phyloP scores from a whole-genome alignment of 176 grass and related monocot genomes.

The Cocos nucifera region DNA sequence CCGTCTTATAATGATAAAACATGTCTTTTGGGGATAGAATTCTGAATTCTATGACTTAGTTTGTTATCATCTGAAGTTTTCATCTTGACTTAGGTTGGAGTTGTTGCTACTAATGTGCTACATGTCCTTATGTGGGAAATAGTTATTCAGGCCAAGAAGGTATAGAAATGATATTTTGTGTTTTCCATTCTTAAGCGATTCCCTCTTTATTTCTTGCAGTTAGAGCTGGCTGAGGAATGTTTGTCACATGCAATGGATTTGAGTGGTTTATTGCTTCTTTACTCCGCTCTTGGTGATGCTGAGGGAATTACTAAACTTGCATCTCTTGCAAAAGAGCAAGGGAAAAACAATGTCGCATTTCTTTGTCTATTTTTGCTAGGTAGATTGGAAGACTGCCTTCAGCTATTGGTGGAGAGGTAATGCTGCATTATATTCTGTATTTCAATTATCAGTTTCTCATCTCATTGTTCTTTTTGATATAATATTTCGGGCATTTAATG shows the following conservation, averaged over 20 bases:
- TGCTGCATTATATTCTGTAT: background rate
- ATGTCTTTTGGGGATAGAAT: no score
- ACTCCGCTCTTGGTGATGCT: constrained; percentile 92
- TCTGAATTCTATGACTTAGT: no score
- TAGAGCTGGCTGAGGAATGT: constrained; percentile 85
- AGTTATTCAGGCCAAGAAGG: no score
- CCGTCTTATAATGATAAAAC: no score
- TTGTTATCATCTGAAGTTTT: no score
- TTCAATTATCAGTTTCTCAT: constrained; percentile 5
- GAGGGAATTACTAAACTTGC: constrained; percentile 47
- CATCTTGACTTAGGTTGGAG: no score
- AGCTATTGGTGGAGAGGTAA: constrained; percentile 88
- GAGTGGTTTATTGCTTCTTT: constrained; percentile 81
- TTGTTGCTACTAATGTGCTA: no score
- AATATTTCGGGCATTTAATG: background rate
- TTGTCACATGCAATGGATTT: constrained; percentile 80
- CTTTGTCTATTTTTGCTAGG: constrained; percentile 8
- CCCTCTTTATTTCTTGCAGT: constrained; percentile 41
- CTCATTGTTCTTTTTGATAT: background rate
- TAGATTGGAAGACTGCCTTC: constrained; percentile 49
- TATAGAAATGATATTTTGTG: no score
- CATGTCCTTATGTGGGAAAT: no score
- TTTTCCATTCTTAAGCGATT: constrained; percentile 13
- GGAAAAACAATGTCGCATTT: constrained; percentile 11
- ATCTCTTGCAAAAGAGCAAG: constrained; percentile 12